Base-by-base conservation (phyloP, 2,329 filamentous ascomycete species). In the Cryphonectria naterciae region DNA sequence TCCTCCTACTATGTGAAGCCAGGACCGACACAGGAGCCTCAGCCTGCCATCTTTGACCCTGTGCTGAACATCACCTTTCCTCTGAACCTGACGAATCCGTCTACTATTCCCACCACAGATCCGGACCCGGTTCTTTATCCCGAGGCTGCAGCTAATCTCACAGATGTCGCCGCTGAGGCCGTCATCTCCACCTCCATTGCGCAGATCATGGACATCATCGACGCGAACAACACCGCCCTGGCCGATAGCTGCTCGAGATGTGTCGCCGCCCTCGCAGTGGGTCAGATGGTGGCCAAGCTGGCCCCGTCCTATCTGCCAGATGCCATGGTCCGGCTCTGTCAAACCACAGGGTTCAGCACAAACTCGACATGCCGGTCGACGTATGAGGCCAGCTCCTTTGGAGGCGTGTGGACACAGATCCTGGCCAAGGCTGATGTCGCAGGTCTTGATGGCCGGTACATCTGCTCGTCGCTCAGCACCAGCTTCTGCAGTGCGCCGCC, bases 321-420 rank as follows among this genome's bases (percentile, higher is more conserved):
- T 70, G 83, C 85, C 28, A 81, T 89, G 80, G 78, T 87, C 4
- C 78, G 78, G 1, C 77, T 89, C 1, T 89, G 87, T 77, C 80
- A 85, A 72, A 76, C 78, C 17, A 86, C 82, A 15, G 75, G 78
- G 8, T 85, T 87, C 70, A 77, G 81, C n/a, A 81, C 83, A 0
- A 83, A 85, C 71, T 74, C 78, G 15, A 81, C 81, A 0, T 89
- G 88, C 74, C 79, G 82, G 67, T 79, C 82, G 32, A 82, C 81
- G 58, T 89, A 85, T 70, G 79, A 81, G 1, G 80, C 82, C 2
- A 77, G 79, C 22, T 85, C 80, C 22, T 87, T 85, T 72, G 87
- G 88, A 25, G 83, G 85, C 1, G 81, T 87, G 68, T 89, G 86
- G 86, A 87, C 87, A 5, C 87, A 89, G 74, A 80, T 89, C 1